phyloP scores from a whole-genome alignment of 108 stramenopile species.

The Nannochloropsis gaditana region DNA sequence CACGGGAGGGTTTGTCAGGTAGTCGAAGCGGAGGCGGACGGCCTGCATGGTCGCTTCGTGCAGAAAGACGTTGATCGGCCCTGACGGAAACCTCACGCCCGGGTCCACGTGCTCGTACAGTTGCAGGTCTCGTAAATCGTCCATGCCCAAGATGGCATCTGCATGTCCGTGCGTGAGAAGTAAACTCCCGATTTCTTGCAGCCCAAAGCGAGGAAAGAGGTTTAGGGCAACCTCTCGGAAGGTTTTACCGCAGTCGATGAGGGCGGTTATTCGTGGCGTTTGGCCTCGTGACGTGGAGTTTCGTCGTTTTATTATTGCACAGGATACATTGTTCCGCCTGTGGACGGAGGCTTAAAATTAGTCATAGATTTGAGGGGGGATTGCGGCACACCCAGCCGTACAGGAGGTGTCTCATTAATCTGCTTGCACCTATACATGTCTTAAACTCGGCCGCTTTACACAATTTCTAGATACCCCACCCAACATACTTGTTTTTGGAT shows the following conservation, averaged over 20 bases:
- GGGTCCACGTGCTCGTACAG: slow-evolving; percentile 13
- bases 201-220: not conserved
- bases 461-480: not conserved
- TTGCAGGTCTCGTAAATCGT: slow-evolving; percentile 6
- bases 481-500: slow-evolving; percentile 8
- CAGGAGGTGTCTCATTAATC: too few species aligned
- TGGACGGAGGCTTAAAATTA: too few species aligned
- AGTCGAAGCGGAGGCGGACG: not conserved
- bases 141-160: not conserved
- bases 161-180: not conserved
- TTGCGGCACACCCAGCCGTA: not conserved
- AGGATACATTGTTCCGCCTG: not conserved
- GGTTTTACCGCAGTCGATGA: slow-evolving; percentile 10
- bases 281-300: not conserved
- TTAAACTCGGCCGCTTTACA: too few species aligned
- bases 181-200: not conserved
- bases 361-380: not conserved
- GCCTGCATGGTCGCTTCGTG: slow-evolving; percentile 1
- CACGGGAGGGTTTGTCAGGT: not conserved
- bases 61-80: not conserved
- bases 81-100: not conserved
- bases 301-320: not conserved
- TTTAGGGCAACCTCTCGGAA: not conserved
- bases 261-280: not conserved
- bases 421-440: too few species aligned